A percentile compares a stretch with the other conserved stretches of the same genome.
phyloP scores from a whole-genome alignment of 768 basidiomycete species.

The Psilocybe cubensis region DNA sequence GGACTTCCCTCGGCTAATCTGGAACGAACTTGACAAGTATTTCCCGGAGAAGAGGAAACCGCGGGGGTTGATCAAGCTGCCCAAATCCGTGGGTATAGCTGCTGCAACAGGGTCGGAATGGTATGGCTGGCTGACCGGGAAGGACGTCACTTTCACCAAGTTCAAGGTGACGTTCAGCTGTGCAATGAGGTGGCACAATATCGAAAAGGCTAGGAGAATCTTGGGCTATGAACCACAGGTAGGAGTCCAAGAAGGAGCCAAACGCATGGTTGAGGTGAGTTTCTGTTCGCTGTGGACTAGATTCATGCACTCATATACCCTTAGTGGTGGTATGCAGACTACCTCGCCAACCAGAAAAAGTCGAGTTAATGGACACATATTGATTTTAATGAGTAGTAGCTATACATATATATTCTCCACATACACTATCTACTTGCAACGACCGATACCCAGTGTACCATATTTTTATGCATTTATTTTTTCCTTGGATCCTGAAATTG shows the following conservation, averaged over 20 bases:
- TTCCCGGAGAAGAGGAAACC: constrained; percentile 57
- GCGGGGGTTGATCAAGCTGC: constrained; percentile 48
- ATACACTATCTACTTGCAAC: constrained; percentile 1
- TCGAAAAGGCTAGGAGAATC: constrained; percentile 89
- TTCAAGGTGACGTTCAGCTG: constrained; percentile 84
- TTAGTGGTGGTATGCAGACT: constrained; percentile 54
- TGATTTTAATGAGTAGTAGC: not conserved
- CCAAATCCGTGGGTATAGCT: constrained; percentile 66
- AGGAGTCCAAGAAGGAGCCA: constrained; percentile 86
- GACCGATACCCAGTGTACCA: constrained; percentile 10
- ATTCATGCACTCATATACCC: not conserved
- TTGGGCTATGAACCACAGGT: constrained; percentile 94
- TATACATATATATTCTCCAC: not conserved
- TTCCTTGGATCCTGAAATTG: constrained; percentile 10
- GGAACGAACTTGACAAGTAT: constrained; percentile 65
- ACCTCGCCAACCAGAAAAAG: constrained; percentile 41
- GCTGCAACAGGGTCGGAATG: constrained; percentile 77
- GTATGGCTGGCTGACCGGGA: constrained; percentile 72
- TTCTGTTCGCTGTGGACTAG: not conserved
- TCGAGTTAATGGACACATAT: constrained; percentile 5
- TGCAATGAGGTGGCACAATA: constrained; percentile 86
- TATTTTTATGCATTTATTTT: not conserved
- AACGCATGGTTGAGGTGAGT: constrained; percentile 74
- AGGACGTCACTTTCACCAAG: constrained; percentile 83
- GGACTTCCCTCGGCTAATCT: constrained; percentile 87